These are phyloP conservation scores for Globisporangium megalacanthum DNA, from an alignment of 352 stramenopile genomes.

Conservation along the genomic window DNA sequence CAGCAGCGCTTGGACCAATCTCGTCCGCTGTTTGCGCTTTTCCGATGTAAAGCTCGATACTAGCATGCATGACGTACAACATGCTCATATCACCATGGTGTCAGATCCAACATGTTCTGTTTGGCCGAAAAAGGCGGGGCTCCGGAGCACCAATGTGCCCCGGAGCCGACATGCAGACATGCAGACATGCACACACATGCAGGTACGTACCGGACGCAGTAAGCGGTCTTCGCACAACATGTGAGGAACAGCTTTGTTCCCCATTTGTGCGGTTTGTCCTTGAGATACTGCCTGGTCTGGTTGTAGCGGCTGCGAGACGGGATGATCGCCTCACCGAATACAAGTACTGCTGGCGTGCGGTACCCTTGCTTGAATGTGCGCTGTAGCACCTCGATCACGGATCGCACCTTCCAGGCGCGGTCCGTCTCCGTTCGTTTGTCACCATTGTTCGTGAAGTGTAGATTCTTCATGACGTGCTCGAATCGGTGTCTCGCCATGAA, in stretches of 20 bases:
- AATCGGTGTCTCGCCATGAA: background rate
- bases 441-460: constrained; percentile 11
- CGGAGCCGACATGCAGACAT: background rate
- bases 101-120: background rate
- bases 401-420: constrained; percentile 13
- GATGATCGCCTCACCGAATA: constrained; percentile 6
- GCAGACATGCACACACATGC: background rate
- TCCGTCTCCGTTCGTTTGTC: background rate
- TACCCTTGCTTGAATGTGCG: constrained; percentile 5
- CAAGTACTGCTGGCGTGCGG: background rate
- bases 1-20: background rate
- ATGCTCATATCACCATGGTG: background rate
- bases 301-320: background rate
- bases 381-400: constrained; percentile 6
- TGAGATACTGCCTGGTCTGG: background rate
- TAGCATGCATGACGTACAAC: too few species aligned
- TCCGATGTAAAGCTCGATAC: background rate
- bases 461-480: constrained; percentile 10
- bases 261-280: too few species aligned
- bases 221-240: background rate
- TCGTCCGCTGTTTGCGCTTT: background rate
- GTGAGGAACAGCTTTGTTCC: background rate
- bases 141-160: background rate
- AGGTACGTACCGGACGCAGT: background rate
- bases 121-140: background rate